Conservation (phyloP, 345 rosid genomes). For the Pistacia integerrima region DNA sequence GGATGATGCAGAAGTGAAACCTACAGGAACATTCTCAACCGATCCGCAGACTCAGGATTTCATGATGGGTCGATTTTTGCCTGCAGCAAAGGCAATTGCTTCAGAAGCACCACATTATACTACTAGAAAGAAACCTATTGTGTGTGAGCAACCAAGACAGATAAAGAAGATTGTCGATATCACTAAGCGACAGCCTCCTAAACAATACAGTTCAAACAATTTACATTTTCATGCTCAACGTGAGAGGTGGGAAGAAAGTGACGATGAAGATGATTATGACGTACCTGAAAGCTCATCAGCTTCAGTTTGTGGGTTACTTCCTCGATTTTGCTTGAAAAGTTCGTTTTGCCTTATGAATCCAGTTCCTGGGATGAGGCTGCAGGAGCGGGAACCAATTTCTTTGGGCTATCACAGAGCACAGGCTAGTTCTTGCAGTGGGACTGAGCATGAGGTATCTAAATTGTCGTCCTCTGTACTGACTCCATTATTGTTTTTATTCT, state of each 20-base stretch:
- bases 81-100: constrained; percentile 92
- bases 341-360: constrained; percentile 66
- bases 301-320: constrained; percentile 71
- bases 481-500: not conserved
- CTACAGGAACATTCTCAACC: constrained; percentile 46
- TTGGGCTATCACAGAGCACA: constrained; percentile 42
- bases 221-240: constrained; percentile 30
- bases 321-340: constrained; percentile 65
- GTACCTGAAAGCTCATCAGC: constrained; percentile 37
- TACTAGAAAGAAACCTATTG: constrained; percentile 48
- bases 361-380: constrained; percentile 55
- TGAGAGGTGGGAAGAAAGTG: constrained; percentile 38
- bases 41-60: constrained; percentile 66
- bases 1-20: constrained; percentile 52
- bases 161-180: constrained; percentile 22
- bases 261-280: constrained; percentile 51
- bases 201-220: constrained; percentile 29
- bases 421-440: constrained; percentile 30
- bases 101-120: constrained; percentile 59
- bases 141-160: constrained; percentile 38
- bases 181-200: constrained; percentile 27
- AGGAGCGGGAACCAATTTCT: constrained; percentile 34
- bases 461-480: not conserved
- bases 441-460: constrained; percentile 43
- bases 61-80: constrained; percentile 92